Evolutionary conservation across 2,329 filamentous ascomycete species (phyloP), one percentile per base, ranked within the genome.

Genomic region (Apiospora saccharicola): DNA sequence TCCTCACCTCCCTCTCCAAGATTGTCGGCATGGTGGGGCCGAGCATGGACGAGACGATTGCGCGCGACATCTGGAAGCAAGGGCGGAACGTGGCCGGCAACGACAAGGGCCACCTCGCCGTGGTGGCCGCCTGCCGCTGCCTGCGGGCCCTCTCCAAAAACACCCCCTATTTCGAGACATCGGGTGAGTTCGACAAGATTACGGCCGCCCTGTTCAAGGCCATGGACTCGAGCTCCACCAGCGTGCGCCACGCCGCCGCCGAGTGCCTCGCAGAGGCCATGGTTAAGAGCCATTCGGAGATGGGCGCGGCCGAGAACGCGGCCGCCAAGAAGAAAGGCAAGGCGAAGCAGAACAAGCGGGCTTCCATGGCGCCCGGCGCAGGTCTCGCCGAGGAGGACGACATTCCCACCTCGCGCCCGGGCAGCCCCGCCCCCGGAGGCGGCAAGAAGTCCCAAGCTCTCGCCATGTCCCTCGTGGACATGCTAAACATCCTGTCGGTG

Each of bases 51-150:
- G 96, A 99, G 82, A 86, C 85, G 71, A 87, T 95, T 49, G 93
- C 93, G n/a, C 91, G 95, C 78, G 95, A 98, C 80, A 90, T 97
- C 22, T 98, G 95, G 94, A 99, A 98, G 82, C 93, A 96, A 80
- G 92, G 91, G 37, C 91, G 96, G 74, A 94, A 88, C 81, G 89
- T 93, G 76, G 93, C 93, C 41, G 88, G 91, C 0, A 88, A 87
- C 73, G 97, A 99, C 82, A 98, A 96, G 82, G 93, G 94, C 4
- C 87, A 91, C 3, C 87, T 97, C 46, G 95, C 96, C 10, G 90
- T 98, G 80, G 89, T 92, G 22, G 90, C 91, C 72, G 93, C 94
- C 12, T 97, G 93, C 78, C 91, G 91, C 75, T 97, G 94, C 79
- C 84, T 99, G 74, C 92, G 93, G 79, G 87, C 91, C 71, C 85